Evolutionary conservation across 140 eudicot species (phyloP).

Genomic region (Oenanthe javanica): DNA sequence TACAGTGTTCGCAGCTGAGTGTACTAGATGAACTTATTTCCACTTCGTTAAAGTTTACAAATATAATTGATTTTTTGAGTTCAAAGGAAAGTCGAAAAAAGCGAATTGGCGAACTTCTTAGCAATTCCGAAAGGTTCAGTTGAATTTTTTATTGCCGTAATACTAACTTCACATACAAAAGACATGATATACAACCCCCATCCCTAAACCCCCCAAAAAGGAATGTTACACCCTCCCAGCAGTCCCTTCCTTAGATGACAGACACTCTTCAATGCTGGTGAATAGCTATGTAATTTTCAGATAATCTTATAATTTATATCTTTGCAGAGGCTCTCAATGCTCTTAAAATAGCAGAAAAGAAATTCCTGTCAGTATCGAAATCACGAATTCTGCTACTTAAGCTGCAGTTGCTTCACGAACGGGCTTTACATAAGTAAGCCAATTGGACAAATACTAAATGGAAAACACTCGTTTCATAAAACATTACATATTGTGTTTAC

Average conservation of each 20-base stretch:
- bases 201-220: not conserved
- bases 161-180: not conserved
- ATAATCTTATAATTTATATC: conserved; percentile 6
- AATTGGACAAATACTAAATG: conserved; percentile 3
- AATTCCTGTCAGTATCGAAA: conserved; percentile 67
- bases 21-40: too few relatives aligned
- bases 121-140: not conserved
- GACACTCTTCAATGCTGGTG: not conserved
- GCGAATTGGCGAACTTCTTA: not conserved
- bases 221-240: not conserved
- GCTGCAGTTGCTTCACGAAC: conserved; percentile 86
- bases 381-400: conserved; percentile 71
- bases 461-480: not conserved
- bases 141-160: not conserved
- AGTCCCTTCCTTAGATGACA: not conserved
- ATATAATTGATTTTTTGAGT: not conserved
- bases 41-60: not conserved
- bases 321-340: conserved; percentile 82
- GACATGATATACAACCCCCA: not conserved
- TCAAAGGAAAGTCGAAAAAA: not conserved
- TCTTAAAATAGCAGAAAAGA: conserved; percentile 75
- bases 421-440: conserved; percentile 73
- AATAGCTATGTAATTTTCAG: not conserved
- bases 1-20: not conserved
- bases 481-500: not conserved